Conservation (phyloP, 2,329 filamentous ascomycete genomes). For the Penicillium aurantiogriseum region DNA sequence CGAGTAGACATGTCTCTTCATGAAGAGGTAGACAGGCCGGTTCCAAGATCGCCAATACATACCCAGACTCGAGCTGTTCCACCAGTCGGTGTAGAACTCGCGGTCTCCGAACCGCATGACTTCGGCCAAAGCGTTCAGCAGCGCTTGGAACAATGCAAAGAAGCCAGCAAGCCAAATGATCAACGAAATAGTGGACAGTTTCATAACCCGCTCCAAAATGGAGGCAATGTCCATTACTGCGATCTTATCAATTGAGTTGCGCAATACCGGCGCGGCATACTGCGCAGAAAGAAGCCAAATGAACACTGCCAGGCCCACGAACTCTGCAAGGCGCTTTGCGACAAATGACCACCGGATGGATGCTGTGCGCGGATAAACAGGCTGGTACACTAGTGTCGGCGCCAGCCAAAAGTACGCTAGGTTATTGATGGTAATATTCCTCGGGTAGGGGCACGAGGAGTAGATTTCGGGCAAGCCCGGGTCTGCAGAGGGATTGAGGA, state of each 20-base stretch:
- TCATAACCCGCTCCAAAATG: constrained; percentile 86
- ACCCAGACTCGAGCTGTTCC: constrained; percentile 85
- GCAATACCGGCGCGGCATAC: constrained; percentile 85
- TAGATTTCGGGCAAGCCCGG: constrained; percentile 79
- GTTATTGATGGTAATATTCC: constrained; percentile 85
- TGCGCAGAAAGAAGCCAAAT: constrained; percentile 96
- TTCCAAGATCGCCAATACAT: constrained; percentile 97
- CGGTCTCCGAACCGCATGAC: constrained; percentile 86
- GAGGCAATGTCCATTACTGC: constrained; percentile 73
- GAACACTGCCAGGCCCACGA: constrained; percentile 74
- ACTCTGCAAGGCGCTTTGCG: constrained; percentile 74
- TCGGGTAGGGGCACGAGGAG: constrained; percentile 77
- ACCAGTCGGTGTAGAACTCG: constrained; percentile 97
- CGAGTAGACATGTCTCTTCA: constrained; percentile 89
- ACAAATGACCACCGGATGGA: constrained; percentile 87
- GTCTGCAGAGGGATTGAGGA: constrained; percentile 71
- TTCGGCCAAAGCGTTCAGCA: constrained; percentile 87
- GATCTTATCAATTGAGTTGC: constrained; percentile 87
- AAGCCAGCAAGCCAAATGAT: constrained; percentile 98
- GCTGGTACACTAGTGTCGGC: constrained; percentile 93
- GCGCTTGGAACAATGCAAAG: constrained; percentile 92
- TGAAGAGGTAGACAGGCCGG: constrained; percentile 94
- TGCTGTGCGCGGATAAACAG: constrained; percentile 83
- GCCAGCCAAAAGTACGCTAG: constrained; percentile 97
- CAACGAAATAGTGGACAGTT: constrained; percentile 90